phyloP scores from a whole-genome alignment of 139 green algal genomes.

The Chlamydomonas incerta region DNA sequence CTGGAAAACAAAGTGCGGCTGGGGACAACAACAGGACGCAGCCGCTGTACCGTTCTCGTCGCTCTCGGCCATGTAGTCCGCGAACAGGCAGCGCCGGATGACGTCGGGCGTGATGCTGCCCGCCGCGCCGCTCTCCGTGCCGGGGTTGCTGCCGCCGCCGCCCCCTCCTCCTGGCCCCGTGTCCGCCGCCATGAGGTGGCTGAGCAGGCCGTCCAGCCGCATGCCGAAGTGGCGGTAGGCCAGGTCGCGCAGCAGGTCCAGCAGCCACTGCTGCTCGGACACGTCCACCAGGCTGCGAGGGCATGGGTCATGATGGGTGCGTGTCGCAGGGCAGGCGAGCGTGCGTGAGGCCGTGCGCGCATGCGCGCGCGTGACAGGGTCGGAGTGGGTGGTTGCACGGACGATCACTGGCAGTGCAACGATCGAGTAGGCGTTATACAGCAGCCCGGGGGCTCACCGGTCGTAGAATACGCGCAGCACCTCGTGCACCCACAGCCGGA shows the following conservation, averaged over 20 bases:
- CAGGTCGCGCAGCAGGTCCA: conserved; percentile 45
- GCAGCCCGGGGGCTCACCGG: conserved; percentile 27
- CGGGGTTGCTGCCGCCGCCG: neutral
- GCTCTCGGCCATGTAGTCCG: conserved; percentile 66
- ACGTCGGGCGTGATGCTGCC: conserved; percentile 38
- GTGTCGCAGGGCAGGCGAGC: too few relatives aligned
- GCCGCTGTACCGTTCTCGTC: conserved; percentile 38
- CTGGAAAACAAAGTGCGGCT: too few relatives aligned
- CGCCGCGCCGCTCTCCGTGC: neutral
- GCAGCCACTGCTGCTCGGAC: conserved; percentile 64
- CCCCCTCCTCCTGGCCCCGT: neutral
- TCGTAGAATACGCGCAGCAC: conserved; percentile 73
- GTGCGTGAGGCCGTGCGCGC: too few relatives aligned
- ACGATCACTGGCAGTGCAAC: too few relatives aligned
- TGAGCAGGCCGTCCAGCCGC: conserved; percentile 56
- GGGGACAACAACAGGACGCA: conserved; percentile 33
- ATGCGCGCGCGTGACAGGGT: too few relatives aligned
- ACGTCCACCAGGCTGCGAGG: conserved; percentile 55
- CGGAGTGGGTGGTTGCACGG: too few relatives aligned
- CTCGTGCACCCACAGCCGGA: conserved; percentile 80
- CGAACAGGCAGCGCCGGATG: conserved; percentile 78
- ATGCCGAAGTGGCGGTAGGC: conserved; percentile 41
- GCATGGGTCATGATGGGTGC: too few relatives aligned
- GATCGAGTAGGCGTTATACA: too few relatives aligned
- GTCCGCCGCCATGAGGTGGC: conserved; percentile 7